These are phyloP conservation scores for Fusarium sp. DNA, from an alignment of 2,329 filamentous ascomycete species.

Conservation along the genomic window DNA sequence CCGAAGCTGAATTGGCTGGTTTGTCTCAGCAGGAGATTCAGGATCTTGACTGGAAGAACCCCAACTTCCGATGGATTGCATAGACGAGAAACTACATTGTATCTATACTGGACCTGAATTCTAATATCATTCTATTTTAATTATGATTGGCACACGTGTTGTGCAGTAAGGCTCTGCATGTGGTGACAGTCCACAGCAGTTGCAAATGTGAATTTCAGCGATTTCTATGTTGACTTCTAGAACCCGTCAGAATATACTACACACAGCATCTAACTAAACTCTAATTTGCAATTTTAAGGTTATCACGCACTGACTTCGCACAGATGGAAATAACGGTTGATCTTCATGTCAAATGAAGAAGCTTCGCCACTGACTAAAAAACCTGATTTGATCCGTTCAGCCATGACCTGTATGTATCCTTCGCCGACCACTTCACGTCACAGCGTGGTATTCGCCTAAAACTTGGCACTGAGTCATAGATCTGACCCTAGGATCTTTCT, in stretches of 20 bases:
- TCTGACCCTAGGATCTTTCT: background rate
- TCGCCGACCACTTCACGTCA: background rate
- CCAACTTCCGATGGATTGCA: conserved; percentile 69
- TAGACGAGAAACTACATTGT: too few relatives aligned
- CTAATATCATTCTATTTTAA: background rate
- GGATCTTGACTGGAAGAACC: conserved; percentile 76
- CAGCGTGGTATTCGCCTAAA: background rate
- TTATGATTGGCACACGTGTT: fast-evolving
- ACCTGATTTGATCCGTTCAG: too few relatives aligned
- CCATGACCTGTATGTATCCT: too few relatives aligned
- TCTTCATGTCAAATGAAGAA: too few relatives aligned
- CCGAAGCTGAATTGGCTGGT: conserved; percentile 63
- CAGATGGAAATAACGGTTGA: too few relatives aligned
- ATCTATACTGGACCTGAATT: background rate
- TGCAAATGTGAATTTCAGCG: too few relatives aligned
- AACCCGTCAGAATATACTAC: too few relatives aligned
- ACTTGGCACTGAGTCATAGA: background rate
- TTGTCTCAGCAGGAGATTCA: conserved; percentile 66
- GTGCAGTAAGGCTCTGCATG: background rate
- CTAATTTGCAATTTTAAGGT: too few relatives aligned
- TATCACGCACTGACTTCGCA: too few relatives aligned
- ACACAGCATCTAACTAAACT: too few relatives aligned
- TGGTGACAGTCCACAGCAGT: background rate
- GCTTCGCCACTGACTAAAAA: too few relatives aligned
- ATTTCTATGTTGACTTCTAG: too few relatives aligned